Base-by-base conservation (phyloP, 805 yeast genomes). In the Cyberlindnera samutprakarnensis region DNA sequence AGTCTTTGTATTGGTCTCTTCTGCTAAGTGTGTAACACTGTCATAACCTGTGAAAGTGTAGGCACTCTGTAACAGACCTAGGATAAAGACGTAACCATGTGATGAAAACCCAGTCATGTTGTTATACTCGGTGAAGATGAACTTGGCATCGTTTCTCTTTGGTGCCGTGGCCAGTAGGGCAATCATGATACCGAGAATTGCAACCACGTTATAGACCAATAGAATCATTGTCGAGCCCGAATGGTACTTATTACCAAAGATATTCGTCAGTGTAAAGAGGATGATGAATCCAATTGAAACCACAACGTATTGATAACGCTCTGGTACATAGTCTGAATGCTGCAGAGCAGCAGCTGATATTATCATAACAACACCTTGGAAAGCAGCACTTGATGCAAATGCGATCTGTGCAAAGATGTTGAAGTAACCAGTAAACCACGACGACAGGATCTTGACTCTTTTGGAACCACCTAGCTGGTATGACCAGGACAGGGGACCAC, bases 401-500 rank as follows among this genome's bases (percentile, higher is more conserved):
- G 51, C 47, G 23, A 44, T 38, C 31, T 49, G 54, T 1, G 51
- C 51, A 38, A 46, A 44, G 27, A 49, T 47, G 32, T 46, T 46
- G 38, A 49, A 47, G 34, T 47, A 49, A 13, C 63, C 63, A 7
- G 54, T 51, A 23, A 42, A 41, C 44, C 50, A 59, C 38, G 59
- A 51, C 9, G 50, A 30, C n/a, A 46, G 23, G 25, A 50, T 46
- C 38, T 51, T 55, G 11, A 29, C 34, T 14, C 33, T 37, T 12
- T 39, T 32, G 5, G 54, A 48, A n/a, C 30, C 30, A n/a, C 59
- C 54, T 11, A 56, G 40, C 24, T 43, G 44, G 36, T 50, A 53
- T 10, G 60, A 53, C 62, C 64, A 59, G 15, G 56, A 56, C 8
- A 56, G 41, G 28, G 54, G 59, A 13, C 59, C 62, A 25, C 59